Conservation (phyloP, 179 eudicot genomes). For the Drosera spatulata region DNA sequence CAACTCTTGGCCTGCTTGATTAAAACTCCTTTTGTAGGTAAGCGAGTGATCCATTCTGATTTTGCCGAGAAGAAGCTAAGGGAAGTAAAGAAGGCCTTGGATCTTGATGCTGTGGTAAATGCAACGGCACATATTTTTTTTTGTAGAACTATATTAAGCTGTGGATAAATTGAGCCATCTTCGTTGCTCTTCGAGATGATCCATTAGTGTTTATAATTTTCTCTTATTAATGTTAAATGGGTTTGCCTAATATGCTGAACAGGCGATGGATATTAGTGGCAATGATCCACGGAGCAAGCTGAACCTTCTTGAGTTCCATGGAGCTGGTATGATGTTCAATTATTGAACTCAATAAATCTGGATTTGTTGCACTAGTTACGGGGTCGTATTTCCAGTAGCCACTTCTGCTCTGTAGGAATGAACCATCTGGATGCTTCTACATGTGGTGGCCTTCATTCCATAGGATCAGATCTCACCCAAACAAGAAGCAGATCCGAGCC, state of each 20-base stretch:
- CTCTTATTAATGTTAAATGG: neutral
- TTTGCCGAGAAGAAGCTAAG: constrained; percentile 58
- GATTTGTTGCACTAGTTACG: neutral
- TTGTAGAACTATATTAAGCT: neutral
- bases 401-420: constrained; percentile 27
- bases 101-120: constrained; percentile 46
- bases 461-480: constrained; percentile 90
- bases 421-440: constrained; percentile 59
- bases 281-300: constrained; percentile 22
- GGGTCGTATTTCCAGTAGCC: neutral
- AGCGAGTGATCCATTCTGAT: constrained; percentile 84
- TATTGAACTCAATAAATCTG: neutral
- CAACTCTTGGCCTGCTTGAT: neutral
- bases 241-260: constrained; percentile 6
- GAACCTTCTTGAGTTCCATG: constrained; percentile 24
- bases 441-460: constrained; percentile 68
- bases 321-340: constrained; percentile 23
- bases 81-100: constrained; percentile 60
- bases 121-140: neutral
- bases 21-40: constrained; percentile 36
- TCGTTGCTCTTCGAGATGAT: too few relatives aligned
- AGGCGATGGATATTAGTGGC: constrained; percentile 42
- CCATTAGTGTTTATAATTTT: too few relatives aligned
- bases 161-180: neutral
- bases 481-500: constrained; percentile 42